Base-by-base conservation (phyloP, 192 early-diverging fungal species). In the Paraglomus occultum region DNA sequence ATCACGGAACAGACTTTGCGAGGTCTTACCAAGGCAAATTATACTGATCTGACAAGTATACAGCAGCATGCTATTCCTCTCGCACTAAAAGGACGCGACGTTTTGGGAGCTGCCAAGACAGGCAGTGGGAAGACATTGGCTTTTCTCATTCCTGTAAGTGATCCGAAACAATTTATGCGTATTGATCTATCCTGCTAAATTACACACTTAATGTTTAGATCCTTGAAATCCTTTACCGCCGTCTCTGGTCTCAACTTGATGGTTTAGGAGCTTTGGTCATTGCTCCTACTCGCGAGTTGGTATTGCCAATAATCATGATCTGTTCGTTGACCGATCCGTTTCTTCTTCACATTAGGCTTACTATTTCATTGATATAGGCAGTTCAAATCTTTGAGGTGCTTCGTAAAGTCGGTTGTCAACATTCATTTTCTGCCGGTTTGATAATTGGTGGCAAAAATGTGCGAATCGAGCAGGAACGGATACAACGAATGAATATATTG, bases 381-480 rank as follows among this genome's bases (percentile, higher is more conserved):
- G 82, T 97, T 44, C 95, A 99, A 82, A 97, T 97, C 38, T 99
- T 99, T 73, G 91, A 90, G 61, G 90, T 91, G 1, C 77, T 94
- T 60, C 81, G 84, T 52, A 89, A 87, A 61, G 83, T 94, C 54
- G 92, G 92, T 15, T 72, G 77, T 22, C 72, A 83, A 18, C 92
- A 94, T 73, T 76, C 80, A 14, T 86, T 94, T 74, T 96, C 94
- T n/a, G 95, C 95, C 23, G 95, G 95, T 11, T 81, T 97, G 71
- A 82, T 99, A 31, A 99, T 97, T 79, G 97, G 90, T 70, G 96
- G 88, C 57, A 97, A 99, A 77, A 88, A 94, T 65, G 88, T 96
- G 39, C 81, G 87, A 48, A 83, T 87, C 31, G 92, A 94, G 59
- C 87, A 91, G 72, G 89, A 88, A 53, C 74, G 88, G 20, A 76